Evolutionary conservation across 2,329 filamentous ascomycete species (phyloP), one percentile per base, ranked within the genome.

Genomic region (Plenodomus lindquistii): DNA sequence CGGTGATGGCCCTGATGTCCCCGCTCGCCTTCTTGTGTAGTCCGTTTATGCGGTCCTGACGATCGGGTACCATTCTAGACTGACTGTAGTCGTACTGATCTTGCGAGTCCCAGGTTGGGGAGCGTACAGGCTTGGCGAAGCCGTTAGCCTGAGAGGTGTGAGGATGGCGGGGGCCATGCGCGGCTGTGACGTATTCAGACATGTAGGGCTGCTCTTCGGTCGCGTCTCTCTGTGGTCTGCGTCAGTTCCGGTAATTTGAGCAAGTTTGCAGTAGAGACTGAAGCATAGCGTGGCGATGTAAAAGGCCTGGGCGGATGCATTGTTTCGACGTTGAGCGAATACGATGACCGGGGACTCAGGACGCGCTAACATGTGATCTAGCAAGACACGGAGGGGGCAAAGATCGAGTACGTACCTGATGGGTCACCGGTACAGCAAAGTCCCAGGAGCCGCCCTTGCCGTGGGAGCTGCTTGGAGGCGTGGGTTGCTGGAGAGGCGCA

Each of bases 11-110:
- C 42, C 74, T 74, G 40, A 75, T 63, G 46, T 75, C 75, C 39
- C 74, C 74, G 40, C 74, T 71, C 31, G 55, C 46, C 44, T 77
- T 76, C 44, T 73, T 69, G 47, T 60, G 67, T 37, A 75, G 62
- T 22, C 69, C 69, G 43, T 67, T 56, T 22, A 70, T 59, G 43
- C 69, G 65, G 4, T 31, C 27, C 27, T 31, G 27, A 31, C 27
- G 27, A 29, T 67, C 69, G 13, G 74, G 67, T 17, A 59, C 62
- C 29, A 73, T 60, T 46, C 72, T 51, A 15, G 48, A 44, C 27
- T 53, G 52, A 20, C 66, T 60, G 21, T 65, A 58, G 15, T 60
- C 59, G 40, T 54, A 61, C 40, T 57, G 58, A 37, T 60, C 60
- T 17, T 65, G 65, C 9, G 66, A 61, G 24, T 69, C 69, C 50